Percentiles rank a stretch among this genome's conserved stretches.
These are phyloP conservation scores for Oryza coarctata DNA, from an alignment of 176 grass and related monocot genomes.

Conservation along the genomic window DNA sequence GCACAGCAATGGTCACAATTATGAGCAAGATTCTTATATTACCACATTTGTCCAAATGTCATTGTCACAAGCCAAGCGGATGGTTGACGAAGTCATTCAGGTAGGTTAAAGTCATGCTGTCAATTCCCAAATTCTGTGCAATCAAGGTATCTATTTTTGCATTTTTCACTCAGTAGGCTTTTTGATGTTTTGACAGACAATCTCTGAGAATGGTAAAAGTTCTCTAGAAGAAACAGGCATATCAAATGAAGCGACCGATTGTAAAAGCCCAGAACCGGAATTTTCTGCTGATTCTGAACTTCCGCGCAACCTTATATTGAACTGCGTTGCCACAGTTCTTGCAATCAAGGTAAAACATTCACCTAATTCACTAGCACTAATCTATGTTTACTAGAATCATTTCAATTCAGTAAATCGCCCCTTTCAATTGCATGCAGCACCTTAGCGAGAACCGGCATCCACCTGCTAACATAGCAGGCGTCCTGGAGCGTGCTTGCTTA, in stretches of 20 bases:
- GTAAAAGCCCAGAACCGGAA: slow-evolving; percentile 1
- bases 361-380: neutral
- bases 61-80: slow-evolving; percentile 40
- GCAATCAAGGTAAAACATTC: slow-evolving; percentile 55
- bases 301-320: slow-evolving; percentile 40
- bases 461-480: slow-evolving; percentile 35
- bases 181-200: slow-evolving; percentile 22
- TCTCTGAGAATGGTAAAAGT: slow-evolving; percentile 1
- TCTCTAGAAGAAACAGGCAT: slow-evolving; percentile 1
- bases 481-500: slow-evolving; percentile 46
- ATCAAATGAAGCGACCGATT: slow-evolving; percentile 15
- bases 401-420: neutral
- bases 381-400: neutral
- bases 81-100: slow-evolving; percentile 44
- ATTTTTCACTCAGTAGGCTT: slow-evolving; percentile 11
- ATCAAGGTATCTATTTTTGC: neutral
- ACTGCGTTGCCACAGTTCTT: slow-evolving; percentile 49
- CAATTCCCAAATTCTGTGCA: slow-evolving; percentile 12
- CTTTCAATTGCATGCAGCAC: slow-evolving; percentile 35
- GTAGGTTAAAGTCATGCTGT: slow-evolving; percentile 33
- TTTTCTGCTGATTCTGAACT: neutral
- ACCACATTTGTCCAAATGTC: slow-evolving; percentile 46
- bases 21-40: slow-evolving; percentile 37
- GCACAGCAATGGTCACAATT: slow-evolving; percentile 4
- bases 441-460: slow-evolving; percentile 43